Percentiles rank a stretch among this genome's conserved stretches.
Evolutionary conservation across 345 rosid genomes (phyloP).

Genomic region (Corchorus olitorius): DNA sequence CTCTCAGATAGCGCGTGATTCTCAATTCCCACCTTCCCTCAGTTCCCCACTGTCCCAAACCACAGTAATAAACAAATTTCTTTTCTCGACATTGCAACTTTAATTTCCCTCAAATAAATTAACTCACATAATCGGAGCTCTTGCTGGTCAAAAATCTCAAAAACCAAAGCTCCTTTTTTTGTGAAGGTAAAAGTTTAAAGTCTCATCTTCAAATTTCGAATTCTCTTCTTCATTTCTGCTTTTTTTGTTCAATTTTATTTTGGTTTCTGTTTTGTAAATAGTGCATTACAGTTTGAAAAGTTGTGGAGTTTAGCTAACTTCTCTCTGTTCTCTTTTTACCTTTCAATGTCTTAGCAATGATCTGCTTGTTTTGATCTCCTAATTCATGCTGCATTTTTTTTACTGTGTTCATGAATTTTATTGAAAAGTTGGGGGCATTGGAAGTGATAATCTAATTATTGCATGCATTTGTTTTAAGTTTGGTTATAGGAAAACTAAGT

Average conservation of each 20-base stretch:
- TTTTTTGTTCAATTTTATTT: background rate
- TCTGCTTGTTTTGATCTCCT: background rate
- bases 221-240: background rate
- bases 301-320: background rate
- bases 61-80: too few species aligned
- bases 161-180: background rate
- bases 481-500: background rate
- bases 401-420: background rate
- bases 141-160: background rate
- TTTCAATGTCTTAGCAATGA: background rate
- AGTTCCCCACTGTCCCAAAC: too few species aligned
- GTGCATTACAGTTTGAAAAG: background rate
- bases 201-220: background rate
- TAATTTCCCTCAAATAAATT: too few species aligned
- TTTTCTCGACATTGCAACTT: too few species aligned
- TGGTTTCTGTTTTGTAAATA: background rate
- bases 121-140: background rate
- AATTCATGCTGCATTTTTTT: background rate
- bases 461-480: slow-evolving; percentile 3
- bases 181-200: background rate
- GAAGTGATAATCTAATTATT: background rate
- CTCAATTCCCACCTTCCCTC: too few species aligned
- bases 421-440: background rate
- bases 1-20: too few species aligned
- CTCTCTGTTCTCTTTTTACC: background rate